Base-by-base conservation (phyloP, 106 monocot species). In the Apostasia ramifera region DNA sequence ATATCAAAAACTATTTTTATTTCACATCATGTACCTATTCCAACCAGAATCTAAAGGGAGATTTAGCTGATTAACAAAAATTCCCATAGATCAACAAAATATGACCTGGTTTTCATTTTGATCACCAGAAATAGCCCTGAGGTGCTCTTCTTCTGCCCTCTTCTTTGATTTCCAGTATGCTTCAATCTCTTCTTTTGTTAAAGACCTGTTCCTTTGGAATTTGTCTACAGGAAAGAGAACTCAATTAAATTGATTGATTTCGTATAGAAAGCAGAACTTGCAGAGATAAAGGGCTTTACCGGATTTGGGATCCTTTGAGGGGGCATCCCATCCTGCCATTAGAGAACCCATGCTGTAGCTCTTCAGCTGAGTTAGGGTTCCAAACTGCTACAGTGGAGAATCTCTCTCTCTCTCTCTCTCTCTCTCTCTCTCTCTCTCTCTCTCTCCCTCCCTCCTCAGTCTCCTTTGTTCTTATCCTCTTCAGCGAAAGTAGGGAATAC, bases 81-180 rank as follows among this genome's bases (percentile, higher is more conserved):
- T 26, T 26, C 26, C 26, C 26, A 26, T 26, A 26, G 26, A 26
- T 26, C 26, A 26, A 26, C 40, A 57, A 26, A 40, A 48, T 4
- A 11, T 50, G 5, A 82, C 81, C 81, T 65, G 66, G 56, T 75
- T 72, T 40, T 73, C 65, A 57, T 44, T 59, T 13, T 14, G 6
- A 40, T 5, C 4, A 59, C 39, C 67, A 62, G 58, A 47, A n/a
- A 51, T 43, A 14, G 4, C 54, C 4, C 6, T 37, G 0, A 63
- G 56, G 42, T 68, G 67, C 10, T 67, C 70, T 54, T 67, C 73
- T 15, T 81, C 79, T 11, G 39, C 49, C 12, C 42, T 58, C 59
- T 76, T 83, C 76, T 66, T 71, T 45, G 80, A 69, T 76, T 72
- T 71, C 80, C 83, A 80, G 72, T 76, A 80, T 61, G 83, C 65